phyloP scores from a whole-genome alignment of 805 yeast species.

The Cyberlindnera japonica region DNA sequence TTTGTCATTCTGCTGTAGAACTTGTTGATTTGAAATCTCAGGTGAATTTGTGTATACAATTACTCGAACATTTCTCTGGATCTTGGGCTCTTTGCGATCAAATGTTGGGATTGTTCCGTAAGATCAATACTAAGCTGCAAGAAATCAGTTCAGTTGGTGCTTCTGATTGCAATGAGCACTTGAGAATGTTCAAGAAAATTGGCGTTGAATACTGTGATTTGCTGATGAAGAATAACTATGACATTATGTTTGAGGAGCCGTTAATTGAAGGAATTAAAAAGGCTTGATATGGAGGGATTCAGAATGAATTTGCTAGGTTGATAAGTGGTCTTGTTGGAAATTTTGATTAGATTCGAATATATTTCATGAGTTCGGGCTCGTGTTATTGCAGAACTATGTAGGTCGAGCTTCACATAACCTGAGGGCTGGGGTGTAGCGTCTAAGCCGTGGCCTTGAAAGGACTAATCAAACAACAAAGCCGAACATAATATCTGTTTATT shows the following conservation, averaged over 20 bases:
- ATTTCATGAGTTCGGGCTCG: no score
- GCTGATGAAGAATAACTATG: slow-evolving; percentile 40
- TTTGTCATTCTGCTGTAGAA: slow-evolving; percentile 27
- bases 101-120: slow-evolving; percentile 41
- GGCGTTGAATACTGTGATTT: slow-evolving; percentile 43
- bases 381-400: no score
- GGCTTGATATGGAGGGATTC: no score
- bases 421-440: no score
- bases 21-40: slow-evolving; percentile 35
- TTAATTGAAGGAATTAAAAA: slow-evolving; percentile 1
- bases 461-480: no score
- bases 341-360: no score
- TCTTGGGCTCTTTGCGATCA: slow-evolving; percentile 44
- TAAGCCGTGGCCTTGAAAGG: no score
- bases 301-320: no score
- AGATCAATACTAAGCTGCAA: slow-evolving; percentile 28
- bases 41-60: slow-evolving; percentile 42
- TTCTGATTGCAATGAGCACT: slow-evolving; percentile 27
- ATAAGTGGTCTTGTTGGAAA: no score
- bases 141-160: not conserved
- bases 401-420: no score
- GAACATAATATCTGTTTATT: no score
- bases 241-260: slow-evolving; percentile 28
- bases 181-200: slow-evolving; percentile 39
- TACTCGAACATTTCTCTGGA: slow-evolving; percentile 41